These are phyloP conservation scores for Oxyria digyna DNA, from an alignment of 148 eudicot genomes.

Conservation along the genomic window DNA sequence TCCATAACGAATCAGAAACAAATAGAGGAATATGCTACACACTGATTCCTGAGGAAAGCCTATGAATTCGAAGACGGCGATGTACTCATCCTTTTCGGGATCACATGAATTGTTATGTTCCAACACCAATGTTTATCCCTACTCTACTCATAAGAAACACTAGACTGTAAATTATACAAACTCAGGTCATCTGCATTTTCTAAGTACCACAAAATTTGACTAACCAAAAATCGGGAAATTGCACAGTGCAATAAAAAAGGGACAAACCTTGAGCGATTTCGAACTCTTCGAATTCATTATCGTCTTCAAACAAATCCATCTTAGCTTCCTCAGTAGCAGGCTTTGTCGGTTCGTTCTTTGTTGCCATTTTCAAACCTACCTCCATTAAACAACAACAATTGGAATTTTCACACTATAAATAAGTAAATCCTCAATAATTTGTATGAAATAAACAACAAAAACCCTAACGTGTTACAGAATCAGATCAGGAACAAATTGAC, in stretches of 20 bases:
- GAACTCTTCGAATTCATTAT: slow-evolving; percentile 83
- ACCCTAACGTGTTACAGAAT: not conserved
- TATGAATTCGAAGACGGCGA: too few species aligned
- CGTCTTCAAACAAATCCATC: slow-evolving; percentile 74
- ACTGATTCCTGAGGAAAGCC: too few species aligned
- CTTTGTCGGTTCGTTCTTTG: slow-evolving; percentile 26
- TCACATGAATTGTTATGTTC: too few species aligned
- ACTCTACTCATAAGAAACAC: too few species aligned
- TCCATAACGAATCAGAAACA: not conserved
- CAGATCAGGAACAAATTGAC: not conserved
- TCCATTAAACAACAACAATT: not conserved
- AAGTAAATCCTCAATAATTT: not conserved
- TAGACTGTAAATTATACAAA: not conserved
- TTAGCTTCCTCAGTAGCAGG: slow-evolving; percentile 48
- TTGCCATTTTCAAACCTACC: slow-evolving; percentile 20
- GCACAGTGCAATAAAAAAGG: not conserved
- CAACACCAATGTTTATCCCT: too few species aligned
- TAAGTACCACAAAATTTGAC: not conserved
- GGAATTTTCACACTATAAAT: not conserved
- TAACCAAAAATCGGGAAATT: not conserved
- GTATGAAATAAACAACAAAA: not conserved
- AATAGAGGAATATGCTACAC: not conserved
- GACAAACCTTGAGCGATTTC: slow-evolving; percentile 41
- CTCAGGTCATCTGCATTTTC: not conserved
- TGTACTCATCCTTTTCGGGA: too few species aligned